Evolutionary conservation across 2,329 filamentous ascomycete species (phyloP).

Genomic region (Alternaria brassicae): DNA sequence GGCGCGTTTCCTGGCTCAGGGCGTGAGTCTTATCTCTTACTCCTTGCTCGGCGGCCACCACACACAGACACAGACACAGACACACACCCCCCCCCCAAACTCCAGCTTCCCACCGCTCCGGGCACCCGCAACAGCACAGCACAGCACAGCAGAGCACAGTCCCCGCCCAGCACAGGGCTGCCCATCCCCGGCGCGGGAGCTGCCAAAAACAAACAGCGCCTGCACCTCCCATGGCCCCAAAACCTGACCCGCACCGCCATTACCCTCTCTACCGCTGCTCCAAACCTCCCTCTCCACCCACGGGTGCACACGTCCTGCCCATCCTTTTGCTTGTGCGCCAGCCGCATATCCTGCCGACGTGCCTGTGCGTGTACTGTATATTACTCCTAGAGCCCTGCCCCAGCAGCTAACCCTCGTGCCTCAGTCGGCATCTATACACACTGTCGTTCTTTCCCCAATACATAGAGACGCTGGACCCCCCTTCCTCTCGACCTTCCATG

Average conservation of each 20-base stretch:
- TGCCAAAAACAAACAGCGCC: constrained; percentile 46
- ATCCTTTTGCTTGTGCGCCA: constrained; percentile 36
- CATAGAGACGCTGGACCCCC: constrained; percentile 9
- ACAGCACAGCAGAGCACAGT: constrained; percentile 23
- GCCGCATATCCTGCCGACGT: no score
- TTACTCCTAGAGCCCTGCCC: constrained; percentile 30
- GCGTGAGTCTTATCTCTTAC: constrained; percentile 38
- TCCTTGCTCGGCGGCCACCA: constrained; percentile 28
- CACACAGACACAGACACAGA: not conserved
- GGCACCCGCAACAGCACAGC: constrained; percentile 21
- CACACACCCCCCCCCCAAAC: constrained; percentile 5
- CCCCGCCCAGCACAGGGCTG: constrained; percentile 35
- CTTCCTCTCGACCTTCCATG: constrained; percentile 42
- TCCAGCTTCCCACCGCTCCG: constrained; percentile 26
- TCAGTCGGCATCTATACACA: constrained; percentile 1
- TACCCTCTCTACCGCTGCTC: constrained; percentile 16
- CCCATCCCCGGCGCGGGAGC: constrained; percentile 44
- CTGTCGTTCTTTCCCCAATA: constrained; percentile 16
- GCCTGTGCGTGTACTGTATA: constrained; percentile 44
- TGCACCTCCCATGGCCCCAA: constrained; percentile 38
- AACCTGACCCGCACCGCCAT: constrained; percentile 10
- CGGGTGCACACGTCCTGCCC: constrained; percentile 31
- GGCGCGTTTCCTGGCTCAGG: constrained; percentile 20
- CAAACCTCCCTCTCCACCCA: constrained; percentile 31
- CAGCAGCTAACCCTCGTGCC: constrained; percentile 32